Conservation (phyloP, 2,329 filamentous ascomycete species). For the Pyrenophora seminiperda region DNA sequence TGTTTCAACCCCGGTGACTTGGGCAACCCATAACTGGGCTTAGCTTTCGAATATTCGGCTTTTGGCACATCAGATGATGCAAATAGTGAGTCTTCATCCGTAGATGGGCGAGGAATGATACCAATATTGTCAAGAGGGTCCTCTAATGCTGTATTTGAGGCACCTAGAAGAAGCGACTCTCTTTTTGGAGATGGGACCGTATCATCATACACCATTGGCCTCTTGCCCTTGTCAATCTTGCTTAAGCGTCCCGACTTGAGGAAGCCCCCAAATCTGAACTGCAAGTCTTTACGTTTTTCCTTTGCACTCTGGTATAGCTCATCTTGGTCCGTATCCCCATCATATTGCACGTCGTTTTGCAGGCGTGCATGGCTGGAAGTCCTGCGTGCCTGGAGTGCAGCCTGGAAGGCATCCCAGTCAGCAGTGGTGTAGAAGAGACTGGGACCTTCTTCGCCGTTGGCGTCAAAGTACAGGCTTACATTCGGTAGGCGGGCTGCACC, state of each 20-base stretch:
- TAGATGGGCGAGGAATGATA: not conserved
- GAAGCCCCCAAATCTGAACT: conserved; percentile 2
- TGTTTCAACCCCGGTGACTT: too few species aligned
- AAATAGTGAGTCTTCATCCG: not conserved
- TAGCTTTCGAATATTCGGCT: not conserved
- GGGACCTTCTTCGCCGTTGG: conserved; percentile 9
- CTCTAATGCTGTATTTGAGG: not conserved
- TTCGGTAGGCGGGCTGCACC: conserved; percentile 5
- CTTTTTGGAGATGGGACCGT: not conserved
- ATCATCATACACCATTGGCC: not conserved
- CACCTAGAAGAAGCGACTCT: not conserved
- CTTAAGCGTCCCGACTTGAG: conserved; percentile 2
- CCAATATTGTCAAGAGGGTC: not conserved
- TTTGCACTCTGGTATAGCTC: not conserved
- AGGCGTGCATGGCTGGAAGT: not conserved
- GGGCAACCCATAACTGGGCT: too few species aligned
- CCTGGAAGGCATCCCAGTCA: conserved; percentile 11
- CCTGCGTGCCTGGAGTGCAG: conserved; percentile 2
- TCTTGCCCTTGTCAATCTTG: conserved; percentile 13
- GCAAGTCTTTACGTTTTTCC: conserved; percentile 10
- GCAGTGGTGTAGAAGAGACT: conserved; percentile 12
- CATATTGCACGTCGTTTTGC: not conserved
- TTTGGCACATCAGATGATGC: not conserved
- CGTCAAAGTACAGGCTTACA: conserved; percentile 9
- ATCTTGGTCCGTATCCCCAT: conserved; percentile 1